Evolutionary conservation across 345 rosid genomes (phyloP), one percentile per base, ranked within the genome.

Genomic region (Acer yangbiense): DNA sequence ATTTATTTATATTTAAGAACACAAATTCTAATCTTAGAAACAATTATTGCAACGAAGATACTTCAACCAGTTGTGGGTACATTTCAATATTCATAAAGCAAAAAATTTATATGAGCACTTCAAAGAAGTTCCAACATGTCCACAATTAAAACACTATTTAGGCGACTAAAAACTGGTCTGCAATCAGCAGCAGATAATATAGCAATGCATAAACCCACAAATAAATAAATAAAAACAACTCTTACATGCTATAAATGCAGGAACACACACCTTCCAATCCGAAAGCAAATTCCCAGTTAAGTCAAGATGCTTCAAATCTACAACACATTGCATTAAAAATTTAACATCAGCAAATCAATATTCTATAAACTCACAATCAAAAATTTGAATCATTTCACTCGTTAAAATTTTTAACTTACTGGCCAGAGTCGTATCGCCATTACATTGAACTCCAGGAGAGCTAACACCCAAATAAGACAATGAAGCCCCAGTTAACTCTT

Each of bases 231-330:
- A 52, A 13, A 46, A 61, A 23, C 3, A 48, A 27, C 41, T 20
- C 48, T 79, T 70, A 65, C 29, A 29, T 18, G 21, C n/a, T 29
- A 35, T 48, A 48, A 50, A 69, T 46, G 76, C 60, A 69, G 62
- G 46, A 48, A 63, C 25, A 74, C 69, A 64, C 69, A 93, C 99
- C 98, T 91, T 88, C 98, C 98, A 96, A 71, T 92, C 88, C 27
- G 87, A 87, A 76, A 96, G 89, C 83, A 96, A 89, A 87, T 96
- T 96, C 83, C 98, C 99, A 17, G 92, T 91, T 83, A 94, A 86
- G 85, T 96, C 99, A 68, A 96, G 89, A 85, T 88, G 90, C 87
- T 90, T 87, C 65, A 93, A 77, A 85, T 85, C 99, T 95, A 83
- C 27, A 78, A 83, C 65, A 81, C 70, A 80, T 74, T 46, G 65